Evolutionary conservation across 371 early-diverging fungal species (phyloP).

Genomic region (Apophysomyces sp.): DNA sequence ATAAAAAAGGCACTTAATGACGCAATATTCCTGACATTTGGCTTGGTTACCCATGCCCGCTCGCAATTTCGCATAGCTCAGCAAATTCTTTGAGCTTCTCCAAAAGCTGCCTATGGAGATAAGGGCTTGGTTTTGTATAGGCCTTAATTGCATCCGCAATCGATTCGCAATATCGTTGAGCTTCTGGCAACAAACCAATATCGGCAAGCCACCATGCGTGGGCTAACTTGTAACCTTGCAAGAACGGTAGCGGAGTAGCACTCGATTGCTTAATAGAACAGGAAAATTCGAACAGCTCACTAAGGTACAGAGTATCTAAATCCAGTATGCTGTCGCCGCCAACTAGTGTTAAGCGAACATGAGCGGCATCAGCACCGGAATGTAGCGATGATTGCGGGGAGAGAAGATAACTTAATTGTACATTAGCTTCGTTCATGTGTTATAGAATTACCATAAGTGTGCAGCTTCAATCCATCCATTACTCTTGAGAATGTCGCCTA

Average conservation of each 20-base stretch:
- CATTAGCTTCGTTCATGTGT: conserved; percentile 8
- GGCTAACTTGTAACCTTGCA: conserved; percentile 86
- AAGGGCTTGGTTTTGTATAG: conserved; percentile 72
- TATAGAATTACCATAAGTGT: conserved; percentile 75
- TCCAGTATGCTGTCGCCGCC: conserved; percentile 46
- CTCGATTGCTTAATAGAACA: conserved; percentile 52
- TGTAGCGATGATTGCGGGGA: conserved; percentile 27
- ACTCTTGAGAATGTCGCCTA: conserved; percentile 76
- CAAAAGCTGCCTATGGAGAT: conserved; percentile 69
- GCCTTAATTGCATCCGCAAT: conserved; percentile 73
- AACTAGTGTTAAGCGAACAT: conserved; percentile 59
- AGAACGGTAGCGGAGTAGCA: conserved; percentile 67
- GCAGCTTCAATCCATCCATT: conserved; percentile 71
- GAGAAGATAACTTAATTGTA: conserved; percentile 60
- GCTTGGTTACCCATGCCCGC: conserved; percentile 39
- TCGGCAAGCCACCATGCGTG: conserved; percentile 85
- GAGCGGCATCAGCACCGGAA: conserved; percentile 44
- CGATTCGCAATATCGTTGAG: conserved; percentile 75
- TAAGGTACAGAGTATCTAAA: conserved; percentile 57
- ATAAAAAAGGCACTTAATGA: conserved; percentile 13
- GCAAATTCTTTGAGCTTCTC: conserved; percentile 59
- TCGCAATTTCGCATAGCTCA: conserved; percentile 42
- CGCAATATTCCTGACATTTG: neutral
- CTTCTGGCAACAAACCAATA: conserved; percentile 70
- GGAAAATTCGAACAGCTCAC: conserved; percentile 85